Conservation (phyloP, 2,329 filamentous ascomycete species). For the Beauveria sp. region DNA sequence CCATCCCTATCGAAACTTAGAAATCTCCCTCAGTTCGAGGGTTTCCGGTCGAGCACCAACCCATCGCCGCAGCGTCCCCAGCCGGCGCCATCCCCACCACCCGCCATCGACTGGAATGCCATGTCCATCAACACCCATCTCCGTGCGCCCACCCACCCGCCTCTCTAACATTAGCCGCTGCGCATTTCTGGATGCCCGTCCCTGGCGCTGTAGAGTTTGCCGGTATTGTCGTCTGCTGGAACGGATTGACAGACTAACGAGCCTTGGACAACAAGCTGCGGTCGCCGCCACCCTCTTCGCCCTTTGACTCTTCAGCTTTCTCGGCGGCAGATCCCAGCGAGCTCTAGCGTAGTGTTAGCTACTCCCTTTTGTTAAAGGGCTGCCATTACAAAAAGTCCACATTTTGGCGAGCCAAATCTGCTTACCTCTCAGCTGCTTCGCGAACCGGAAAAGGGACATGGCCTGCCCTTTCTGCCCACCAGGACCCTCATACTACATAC, state of each 20-base stretch:
- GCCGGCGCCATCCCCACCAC: neutral
- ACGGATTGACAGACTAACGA: neutral
- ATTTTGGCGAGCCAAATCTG: too few species aligned
- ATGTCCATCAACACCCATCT: neutral
- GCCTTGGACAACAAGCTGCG: neutral
- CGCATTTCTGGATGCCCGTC: neutral
- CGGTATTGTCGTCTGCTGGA: neutral
- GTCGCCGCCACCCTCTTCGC: neutral
- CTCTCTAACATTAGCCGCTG: neutral
- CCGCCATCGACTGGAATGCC: slow-evolving; percentile 1
- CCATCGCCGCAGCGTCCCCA: neutral
- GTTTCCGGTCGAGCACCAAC: too few species aligned
- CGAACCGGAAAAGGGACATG: neutral
- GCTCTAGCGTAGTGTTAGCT: too few species aligned
- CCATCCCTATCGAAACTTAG: too few species aligned
- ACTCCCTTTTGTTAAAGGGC: too few species aligned
- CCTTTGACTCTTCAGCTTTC: neutral
- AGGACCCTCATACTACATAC: neutral
- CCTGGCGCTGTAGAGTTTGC: neutral
- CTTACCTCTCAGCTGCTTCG: neutral
- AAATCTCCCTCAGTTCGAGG: too few species aligned
- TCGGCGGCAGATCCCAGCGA: too few species aligned
- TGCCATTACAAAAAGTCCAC: too few species aligned
- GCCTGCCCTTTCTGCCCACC: neutral
- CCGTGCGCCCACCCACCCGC: neutral